These are phyloP conservation scores for Linnemannia elongata DNA, from an alignment of 192 early-diverging fungal genomes.

Conservation along the genomic window DNA sequence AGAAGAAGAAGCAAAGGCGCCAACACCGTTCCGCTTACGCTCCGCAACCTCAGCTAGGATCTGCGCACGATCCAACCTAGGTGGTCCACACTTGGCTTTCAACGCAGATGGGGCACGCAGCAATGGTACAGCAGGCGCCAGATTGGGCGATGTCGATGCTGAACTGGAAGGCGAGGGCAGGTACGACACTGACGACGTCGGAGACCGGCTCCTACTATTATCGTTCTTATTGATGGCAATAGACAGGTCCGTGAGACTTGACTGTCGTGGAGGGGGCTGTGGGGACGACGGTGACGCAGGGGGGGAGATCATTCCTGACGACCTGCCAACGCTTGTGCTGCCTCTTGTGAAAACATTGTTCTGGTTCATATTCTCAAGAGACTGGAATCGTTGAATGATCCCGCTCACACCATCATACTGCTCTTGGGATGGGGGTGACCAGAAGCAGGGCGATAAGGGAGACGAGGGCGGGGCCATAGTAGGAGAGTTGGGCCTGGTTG, in stretches of 20 bases:
- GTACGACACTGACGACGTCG: not conserved
- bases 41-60: conserved; percentile 15
- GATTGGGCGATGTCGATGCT: not conserved
- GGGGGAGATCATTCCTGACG: not conserved
- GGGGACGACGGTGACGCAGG: not conserved
- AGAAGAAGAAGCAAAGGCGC: not conserved
- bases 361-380: not conserved
- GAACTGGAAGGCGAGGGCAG: not conserved
- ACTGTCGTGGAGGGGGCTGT: not conserved
- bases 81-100: not conserved
- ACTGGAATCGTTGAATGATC: not conserved
- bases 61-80: conserved; percentile 4
- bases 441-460: not conserved
- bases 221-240: not conserved
- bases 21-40: not conserved
- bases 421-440: not conserved
- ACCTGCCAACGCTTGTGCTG: not conserved
- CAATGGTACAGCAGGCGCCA: not conserved
- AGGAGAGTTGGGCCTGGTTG: not conserved
- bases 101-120: no score
- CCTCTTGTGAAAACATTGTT: not conserved
- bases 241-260: not conserved
- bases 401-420: not conserved
- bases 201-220: not conserved
- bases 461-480: not conserved